A percentile compares a stretch with the other conserved stretches of the same genome.
These are phyloP conservation scores for Mucuna pruriens DNA, from an alignment of 306 rosid genomes.

Conservation along the genomic window DNA sequence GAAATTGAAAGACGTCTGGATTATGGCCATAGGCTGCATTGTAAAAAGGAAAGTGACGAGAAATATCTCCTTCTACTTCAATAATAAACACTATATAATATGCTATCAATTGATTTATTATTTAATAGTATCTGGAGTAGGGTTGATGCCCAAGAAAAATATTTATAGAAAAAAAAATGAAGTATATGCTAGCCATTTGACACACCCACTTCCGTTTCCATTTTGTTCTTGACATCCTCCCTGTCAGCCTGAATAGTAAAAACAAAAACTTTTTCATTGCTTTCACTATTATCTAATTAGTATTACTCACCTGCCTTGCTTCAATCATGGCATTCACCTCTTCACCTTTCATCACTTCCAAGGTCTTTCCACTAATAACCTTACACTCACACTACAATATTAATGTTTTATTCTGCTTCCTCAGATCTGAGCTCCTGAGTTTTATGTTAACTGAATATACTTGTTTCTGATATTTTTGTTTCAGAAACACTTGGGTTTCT, in stretches of 20 bases:
- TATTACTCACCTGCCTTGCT: not conserved
- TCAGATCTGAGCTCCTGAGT: not conserved
- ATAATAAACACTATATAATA: no score
- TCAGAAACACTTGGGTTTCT: conserved; percentile 57
- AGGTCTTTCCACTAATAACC: conserved; percentile 34
- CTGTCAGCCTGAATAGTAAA: not conserved
- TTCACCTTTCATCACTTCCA: conserved; percentile 34
- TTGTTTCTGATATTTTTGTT: not conserved
- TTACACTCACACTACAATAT: not conserved
- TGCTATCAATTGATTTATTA: no score
- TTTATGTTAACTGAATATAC: not conserved
- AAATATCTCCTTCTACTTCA: no score
- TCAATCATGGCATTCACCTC: conserved; percentile 38
- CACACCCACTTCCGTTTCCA: not conserved
- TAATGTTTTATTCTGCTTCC: not conserved
- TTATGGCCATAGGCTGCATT: not conserved
- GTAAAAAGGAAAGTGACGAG: conserved; percentile 16
- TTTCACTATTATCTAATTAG: not conserved
- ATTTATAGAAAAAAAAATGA: no score
- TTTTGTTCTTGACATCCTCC: conserved; percentile 15
- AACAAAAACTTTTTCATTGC: not conserved
- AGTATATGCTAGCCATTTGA: no score
- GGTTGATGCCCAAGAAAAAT: no score
- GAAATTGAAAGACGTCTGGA: not conserved
- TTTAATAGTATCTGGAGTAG: no score